Base-by-base conservation (phyloP, 2,329 filamentous ascomycete genomes). In the Penicillium aurantiogriseum region DNA sequence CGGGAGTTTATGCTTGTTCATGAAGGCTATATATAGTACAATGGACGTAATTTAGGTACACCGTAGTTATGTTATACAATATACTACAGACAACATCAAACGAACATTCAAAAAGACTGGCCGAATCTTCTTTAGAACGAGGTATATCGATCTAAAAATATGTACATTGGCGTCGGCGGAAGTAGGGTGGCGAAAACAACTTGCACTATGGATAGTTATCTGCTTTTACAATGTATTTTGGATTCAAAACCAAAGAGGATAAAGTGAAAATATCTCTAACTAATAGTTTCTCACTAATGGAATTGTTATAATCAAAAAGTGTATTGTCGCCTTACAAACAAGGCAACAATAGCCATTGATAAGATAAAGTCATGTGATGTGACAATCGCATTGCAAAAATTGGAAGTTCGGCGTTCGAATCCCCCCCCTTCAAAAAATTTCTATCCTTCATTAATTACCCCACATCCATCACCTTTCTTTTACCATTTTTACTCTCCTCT, bases 331-430 rank as follows among this genome's bases (percentile, higher is more conserved):
- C 46, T 42, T 5, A 50, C 17, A 33, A 29, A 49, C 17, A 35
- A 29, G 38, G 47, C 39, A 35, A n/a, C 29, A 29, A 54, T n/a
- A 5, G 4, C 33, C 1, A 33, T 25, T 31, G n/a, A 31, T 27
- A 35, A 55, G 51, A 43, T 33, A 46, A 21, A 6, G 15, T 51
- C 46, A 43, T 31, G 45, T 51, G 57, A 42, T 5, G 3, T 31
- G 15, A 17, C 49, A 35, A 38, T 23, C 67, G 59, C 56, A 56
- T 59, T 52, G 31, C 23, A 44, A 31, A 40, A 45, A 29, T 50
- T 39, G 47, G 27, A 42, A 35, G 50, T 8, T 36, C 50, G 39
- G 50, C 50, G 71, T 73, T 73, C 71, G 71, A 73, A 64, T 67
- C 71, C 52, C 62, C 62, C 59, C 59, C 54, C 61, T 58, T 58